phyloP scores from a whole-genome alignment of 345 rosid genomes.

The Arabis alpina region DNA sequence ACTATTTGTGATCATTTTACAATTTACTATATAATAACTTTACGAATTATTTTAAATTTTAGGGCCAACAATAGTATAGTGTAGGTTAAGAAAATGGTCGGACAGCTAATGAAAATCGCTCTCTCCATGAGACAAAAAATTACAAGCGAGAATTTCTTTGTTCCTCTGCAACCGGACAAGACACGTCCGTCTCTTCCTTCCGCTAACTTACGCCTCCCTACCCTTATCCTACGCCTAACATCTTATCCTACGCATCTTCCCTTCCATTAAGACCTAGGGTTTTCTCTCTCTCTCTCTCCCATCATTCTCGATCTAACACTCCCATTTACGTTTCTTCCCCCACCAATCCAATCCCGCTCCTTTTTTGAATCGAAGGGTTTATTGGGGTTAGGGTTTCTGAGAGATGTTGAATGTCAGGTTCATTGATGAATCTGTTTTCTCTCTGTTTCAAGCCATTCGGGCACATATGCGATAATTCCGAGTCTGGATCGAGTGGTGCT shows the following conservation, averaged over 20 bases:
- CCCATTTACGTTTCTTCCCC: slow-evolving; percentile 20
- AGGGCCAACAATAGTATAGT: slow-evolving; percentile 7
- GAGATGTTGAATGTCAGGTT: slow-evolving; percentile 93
- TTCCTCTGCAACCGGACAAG: slow-evolving; percentile 76
- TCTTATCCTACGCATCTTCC: slow-evolving; percentile 46
- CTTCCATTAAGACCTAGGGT: slow-evolving; percentile 41
- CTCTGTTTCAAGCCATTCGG: slow-evolving; percentile 82
- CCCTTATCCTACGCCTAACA: slow-evolving; percentile 27
- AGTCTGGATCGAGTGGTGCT: slow-evolving; percentile 37
- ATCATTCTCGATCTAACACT: slow-evolving; percentile 33
- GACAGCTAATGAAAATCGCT: slow-evolving; percentile 44
- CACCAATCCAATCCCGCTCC: slow-evolving; percentile 35
- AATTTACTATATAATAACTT: not conserved
- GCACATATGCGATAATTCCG: slow-evolving; percentile 43
- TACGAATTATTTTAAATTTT: not conserved
- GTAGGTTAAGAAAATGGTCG: slow-evolving; percentile 28
- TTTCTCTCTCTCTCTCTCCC: slow-evolving; percentile 15
- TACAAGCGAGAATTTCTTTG: slow-evolving; percentile 48
- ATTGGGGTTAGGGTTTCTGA: slow-evolving; percentile 48
- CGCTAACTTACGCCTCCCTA: slow-evolving; percentile 35
- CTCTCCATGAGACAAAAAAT: slow-evolving; percentile 42
- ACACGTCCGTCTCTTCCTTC: slow-evolving; percentile 39
- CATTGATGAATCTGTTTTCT: slow-evolving; percentile 86
- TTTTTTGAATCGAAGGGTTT: slow-evolving; percentile 28
- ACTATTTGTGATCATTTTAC: not conserved